Percentiles rank a stretch among this genome's conserved stretches.
phyloP scores from a whole-genome alignment of 495 filamentous ascomycete genomes.

The Podospora australis region DNA sequence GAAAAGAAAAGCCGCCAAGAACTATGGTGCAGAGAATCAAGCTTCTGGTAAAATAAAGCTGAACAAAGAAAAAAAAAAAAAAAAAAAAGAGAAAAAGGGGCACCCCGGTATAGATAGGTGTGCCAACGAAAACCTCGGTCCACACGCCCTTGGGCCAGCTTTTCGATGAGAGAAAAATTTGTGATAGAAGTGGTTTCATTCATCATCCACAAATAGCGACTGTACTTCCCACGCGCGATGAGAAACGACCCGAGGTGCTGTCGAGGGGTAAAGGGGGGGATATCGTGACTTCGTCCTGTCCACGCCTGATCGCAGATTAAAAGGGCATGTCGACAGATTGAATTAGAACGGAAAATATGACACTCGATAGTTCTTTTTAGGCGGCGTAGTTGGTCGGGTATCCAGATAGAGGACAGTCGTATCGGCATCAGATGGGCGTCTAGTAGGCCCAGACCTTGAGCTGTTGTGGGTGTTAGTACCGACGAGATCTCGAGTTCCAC shows the following conservation, averaged over 20 bases:
- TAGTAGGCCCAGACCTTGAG: slow-evolving; percentile 83
- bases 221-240: no score
- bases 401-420: slow-evolving; percentile 23
- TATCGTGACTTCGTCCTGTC: slow-evolving; percentile 52
- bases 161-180: no score
- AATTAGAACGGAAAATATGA: slow-evolving; percentile 35
- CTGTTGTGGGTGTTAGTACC: slow-evolving; percentile 38
- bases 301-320: slow-evolving; percentile 42
- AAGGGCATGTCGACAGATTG: slow-evolving; percentile 34
- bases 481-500: neutral
- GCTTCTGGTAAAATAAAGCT: slow-evolving; percentile 11
- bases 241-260: neutral
- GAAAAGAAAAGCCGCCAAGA: neutral
- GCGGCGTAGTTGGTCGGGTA: slow-evolving; percentile 25
- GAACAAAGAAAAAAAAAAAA: neutral
- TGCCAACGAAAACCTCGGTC: no score
- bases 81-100: slow-evolving; percentile 3
- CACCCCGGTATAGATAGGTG: neutral
- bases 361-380: slow-evolving; percentile 24
- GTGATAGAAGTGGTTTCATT: no score
- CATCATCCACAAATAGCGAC: no score
- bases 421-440: slow-evolving; percentile 17
- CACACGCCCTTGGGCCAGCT: no score
- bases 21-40: slow-evolving; percentile 8
- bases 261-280: slow-evolving; percentile 6